Evolutionary conservation across 2,329 filamentous ascomycete species (phyloP).

Genomic region (Endothia cerciana): DNA sequence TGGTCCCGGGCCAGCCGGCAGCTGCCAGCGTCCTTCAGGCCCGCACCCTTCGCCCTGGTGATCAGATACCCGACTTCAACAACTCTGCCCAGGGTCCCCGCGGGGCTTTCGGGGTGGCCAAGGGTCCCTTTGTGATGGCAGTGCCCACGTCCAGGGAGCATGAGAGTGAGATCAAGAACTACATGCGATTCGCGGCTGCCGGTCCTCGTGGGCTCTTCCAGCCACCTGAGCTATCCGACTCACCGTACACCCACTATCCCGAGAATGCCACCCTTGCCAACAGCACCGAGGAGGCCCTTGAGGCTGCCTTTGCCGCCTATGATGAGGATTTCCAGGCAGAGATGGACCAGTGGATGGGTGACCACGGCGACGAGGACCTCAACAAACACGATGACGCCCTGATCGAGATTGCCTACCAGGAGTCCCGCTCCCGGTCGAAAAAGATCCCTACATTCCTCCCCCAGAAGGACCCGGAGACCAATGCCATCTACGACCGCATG

Average conservation of each 20-base stretch:
- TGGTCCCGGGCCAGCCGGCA: not conserved
- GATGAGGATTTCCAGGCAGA: constrained; percentile 35
- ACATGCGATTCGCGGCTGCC: constrained; percentile 2
- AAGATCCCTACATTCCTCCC: constrained; percentile 31
- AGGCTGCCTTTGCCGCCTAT: constrained; percentile 36
- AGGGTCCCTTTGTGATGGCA: not conserved
- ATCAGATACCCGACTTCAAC: not conserved
- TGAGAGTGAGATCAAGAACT: not conserved
- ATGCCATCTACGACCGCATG: constrained; percentile 37
- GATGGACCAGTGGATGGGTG: constrained; percentile 40
- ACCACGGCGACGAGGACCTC: constrained; percentile 36
- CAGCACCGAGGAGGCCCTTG: constrained; percentile 34
- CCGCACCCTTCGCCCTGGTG: not conserved
- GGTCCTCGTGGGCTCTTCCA: constrained; percentile 11
- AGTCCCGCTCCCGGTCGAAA: constrained; percentile 28
- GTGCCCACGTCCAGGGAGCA: not conserved
- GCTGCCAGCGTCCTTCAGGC: not conserved
- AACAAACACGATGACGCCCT: constrained; percentile 32
- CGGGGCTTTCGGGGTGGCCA: not conserved
- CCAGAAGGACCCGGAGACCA: constrained; percentile 39
- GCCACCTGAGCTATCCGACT: not conserved
- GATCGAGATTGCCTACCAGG: constrained; percentile 18
- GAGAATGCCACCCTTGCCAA: constrained; percentile 26
- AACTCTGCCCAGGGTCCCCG: not conserved
- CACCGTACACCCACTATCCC: constrained; percentile 25